Evolutionary conservation across 139 green algal species (phyloP), one percentile per base, ranked within the genome.

Genomic region (Volvox reticuliferus): DNA sequence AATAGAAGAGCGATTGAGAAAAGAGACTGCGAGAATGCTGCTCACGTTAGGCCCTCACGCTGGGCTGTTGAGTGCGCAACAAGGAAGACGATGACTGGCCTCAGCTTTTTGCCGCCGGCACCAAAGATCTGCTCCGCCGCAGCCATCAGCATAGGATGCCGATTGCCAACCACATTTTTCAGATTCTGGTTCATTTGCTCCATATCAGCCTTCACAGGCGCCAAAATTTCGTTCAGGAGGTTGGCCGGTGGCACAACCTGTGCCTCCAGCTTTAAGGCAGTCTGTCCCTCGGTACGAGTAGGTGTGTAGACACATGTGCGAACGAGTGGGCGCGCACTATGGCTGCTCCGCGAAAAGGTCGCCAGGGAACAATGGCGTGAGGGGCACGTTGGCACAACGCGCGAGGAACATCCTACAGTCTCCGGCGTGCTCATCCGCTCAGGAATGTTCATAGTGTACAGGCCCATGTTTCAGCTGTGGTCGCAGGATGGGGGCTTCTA

Each of bases 111-210:
- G 63, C 98, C 98, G 21, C 98, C 98, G 3, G 98, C 98, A 0
- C 95, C 95, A 93, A 99, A 99, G 62, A 99, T 99, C 91, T 99
- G 98, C 81, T 99, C 97, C 35, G 98, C 98, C 17, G 98, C 98
- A n/a, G 97, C 96, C 90, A 98, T 94, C 30, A 99, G 95, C 96
- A 99, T 96, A 0, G 98, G 97, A 92, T 99, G 96, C 55, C 98
- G 94, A 36, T 98, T 83, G 24, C 98, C 98, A 20, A 99, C 98
- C 37, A 99, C 95, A 88, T 97, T 95, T 44, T 90, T 93, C 71
- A 99, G 91, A 93, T 99, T 99, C 71, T 92, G 82, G 79, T 97
- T 96, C 93, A 98, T 96, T 78, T 94, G 86, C 73, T 97, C 94
- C 96, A 99, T 97, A 90, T 99, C 98, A 1, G 36, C 76, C 14